Conservation (phyloP, 495 filamentous ascomycete genomes). For the Aspergillus saccharolyticus region DNA sequence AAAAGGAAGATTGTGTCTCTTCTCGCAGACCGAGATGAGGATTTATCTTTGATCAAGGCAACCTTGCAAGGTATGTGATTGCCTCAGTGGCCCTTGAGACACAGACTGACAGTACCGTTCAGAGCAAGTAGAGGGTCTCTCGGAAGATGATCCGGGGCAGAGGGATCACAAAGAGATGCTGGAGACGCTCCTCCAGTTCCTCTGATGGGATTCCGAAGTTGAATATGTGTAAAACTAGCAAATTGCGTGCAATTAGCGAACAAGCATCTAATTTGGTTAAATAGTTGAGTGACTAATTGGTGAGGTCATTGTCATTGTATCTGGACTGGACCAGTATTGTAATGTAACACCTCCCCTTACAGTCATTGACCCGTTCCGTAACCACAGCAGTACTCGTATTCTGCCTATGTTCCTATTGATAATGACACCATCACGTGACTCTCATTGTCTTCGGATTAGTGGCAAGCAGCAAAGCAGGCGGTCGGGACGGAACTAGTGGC, state of each 20-base stretch:
- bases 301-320: background rate
- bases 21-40: constrained; percentile 64
- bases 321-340: background rate
- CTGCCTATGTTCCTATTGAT: too few species aligned
- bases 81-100: background rate
- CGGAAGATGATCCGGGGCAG: constrained; percentile 48
- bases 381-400: too few species aligned
- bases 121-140: constrained; percentile 63
- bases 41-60: constrained; percentile 51
- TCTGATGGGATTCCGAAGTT: constrained; percentile 26
- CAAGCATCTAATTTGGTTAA: too few species aligned
- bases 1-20: constrained; percentile 57
- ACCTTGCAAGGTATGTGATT: constrained; percentile 61
- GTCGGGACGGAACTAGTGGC: constrained; percentile 23
- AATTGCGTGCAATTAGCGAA: background rate
- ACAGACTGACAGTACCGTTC: constrained; percentile 18
- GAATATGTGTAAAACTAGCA: background rate
- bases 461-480: constrained; percentile 10
- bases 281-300: background rate
- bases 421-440: constrained; percentile 8
- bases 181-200: constrained; percentile 56
- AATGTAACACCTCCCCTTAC: too few species aligned
- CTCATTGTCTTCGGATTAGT: background rate
- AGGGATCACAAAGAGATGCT: constrained; percentile 68
- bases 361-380: too few species aligned